These are phyloP conservation scores for Penicillium sp. DNA, from an alignment of 2,329 filamentous ascomycete species.

Conservation along the genomic window DNA sequence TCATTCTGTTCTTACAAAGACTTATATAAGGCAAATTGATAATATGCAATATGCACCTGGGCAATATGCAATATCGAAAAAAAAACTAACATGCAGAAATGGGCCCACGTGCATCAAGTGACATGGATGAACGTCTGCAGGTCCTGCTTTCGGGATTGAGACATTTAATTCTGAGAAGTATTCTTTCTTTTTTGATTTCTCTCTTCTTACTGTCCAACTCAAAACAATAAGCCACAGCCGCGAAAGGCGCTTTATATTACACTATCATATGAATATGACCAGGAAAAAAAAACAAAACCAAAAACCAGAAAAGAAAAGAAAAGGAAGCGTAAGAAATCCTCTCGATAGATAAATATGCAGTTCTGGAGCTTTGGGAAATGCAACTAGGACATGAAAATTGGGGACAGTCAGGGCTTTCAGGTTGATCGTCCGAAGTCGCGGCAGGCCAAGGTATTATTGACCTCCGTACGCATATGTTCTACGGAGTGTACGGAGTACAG, in stretches of 20 bases:
- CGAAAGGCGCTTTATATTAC: conserved; percentile 17
- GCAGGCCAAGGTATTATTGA: conserved; percentile 1
- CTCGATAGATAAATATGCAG: not conserved
- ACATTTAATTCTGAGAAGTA: not conserved
- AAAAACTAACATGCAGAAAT: conserved; percentile 2
- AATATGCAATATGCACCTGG: not conserved
- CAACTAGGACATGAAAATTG: conserved; percentile 19
- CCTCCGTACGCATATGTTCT: not conserved
- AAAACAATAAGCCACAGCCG: conserved; percentile 17
- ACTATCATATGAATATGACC: not conserved
- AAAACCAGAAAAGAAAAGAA: no score
- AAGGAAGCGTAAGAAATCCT: no score
- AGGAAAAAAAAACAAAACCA: not conserved
- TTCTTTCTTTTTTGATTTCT: not conserved
- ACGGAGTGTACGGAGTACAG: not conserved
- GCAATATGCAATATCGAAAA: not conserved
- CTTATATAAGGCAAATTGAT: no score
- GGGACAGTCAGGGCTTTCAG: conserved; percentile 17
- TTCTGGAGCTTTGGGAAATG: not conserved
- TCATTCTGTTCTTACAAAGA: not conserved
- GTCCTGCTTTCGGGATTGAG: conserved; percentile 1
- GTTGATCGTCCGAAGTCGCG: conserved; percentile 20
- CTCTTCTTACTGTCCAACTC: not conserved
- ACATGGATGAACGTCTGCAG: conserved; percentile 7
- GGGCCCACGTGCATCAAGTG: conserved; percentile 12